These are phyloP conservation scores for Melampsora larici-populina DNA, from an alignment of 1,284 basidiomycete species.

Conservation along the genomic window DNA sequence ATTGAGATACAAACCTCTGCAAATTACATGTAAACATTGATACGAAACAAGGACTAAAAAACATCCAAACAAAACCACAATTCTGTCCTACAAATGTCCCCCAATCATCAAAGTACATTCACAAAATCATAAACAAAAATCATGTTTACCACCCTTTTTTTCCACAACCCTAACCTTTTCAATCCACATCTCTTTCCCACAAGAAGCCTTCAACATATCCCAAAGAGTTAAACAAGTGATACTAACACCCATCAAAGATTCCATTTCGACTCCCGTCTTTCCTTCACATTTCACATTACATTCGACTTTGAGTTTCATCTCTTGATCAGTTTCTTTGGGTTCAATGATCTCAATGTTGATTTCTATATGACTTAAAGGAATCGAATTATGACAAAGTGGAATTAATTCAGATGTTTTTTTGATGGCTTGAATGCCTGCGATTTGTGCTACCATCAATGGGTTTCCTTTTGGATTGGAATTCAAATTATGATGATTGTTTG, in stretches of 20 bases:
- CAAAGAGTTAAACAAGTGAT: background rate
- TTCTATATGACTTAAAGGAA: background rate
- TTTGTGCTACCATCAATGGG: constrained; percentile 52
- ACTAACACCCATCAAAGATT: background rate
- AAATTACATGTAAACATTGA: too few species aligned
- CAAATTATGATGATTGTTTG: background rate
- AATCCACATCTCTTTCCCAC: background rate
- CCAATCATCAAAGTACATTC: too few species aligned
- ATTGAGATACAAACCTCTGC: too few species aligned
- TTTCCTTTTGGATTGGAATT: background rate
- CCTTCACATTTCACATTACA: background rate
- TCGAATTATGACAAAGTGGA: constrained; percentile 68
- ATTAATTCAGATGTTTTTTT: constrained; percentile 78
- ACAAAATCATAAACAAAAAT: background rate
- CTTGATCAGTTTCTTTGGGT: background rate
- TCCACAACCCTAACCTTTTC: background rate
- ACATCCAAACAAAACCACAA: too few species aligned
- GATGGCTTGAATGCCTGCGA: constrained; percentile 80
- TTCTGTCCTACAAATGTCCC: too few species aligned
- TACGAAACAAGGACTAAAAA: too few species aligned
- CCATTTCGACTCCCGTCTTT: background rate
- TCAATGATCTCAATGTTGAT: background rate
- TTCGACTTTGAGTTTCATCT: background rate
- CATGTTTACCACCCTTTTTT: background rate
- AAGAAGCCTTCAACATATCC: background rate